These are phyloP conservation scores for Verticillium isaacii DNA, from an alignment of 2,329 filamentous ascomycete genomes.

Conservation along the genomic window DNA sequence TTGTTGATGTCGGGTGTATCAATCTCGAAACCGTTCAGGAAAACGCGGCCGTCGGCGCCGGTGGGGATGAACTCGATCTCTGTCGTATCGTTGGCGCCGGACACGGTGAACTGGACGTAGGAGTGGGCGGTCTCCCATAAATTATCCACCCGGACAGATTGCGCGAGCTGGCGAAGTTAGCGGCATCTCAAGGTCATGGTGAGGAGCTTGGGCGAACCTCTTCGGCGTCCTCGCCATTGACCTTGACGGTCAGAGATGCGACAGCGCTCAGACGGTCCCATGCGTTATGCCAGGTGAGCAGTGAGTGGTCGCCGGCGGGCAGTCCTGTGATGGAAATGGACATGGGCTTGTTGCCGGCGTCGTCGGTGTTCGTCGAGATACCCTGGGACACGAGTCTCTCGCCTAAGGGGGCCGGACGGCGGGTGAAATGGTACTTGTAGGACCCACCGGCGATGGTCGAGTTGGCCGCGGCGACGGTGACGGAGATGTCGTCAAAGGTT, in stretches of 20 bases:
- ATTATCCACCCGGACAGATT: slow-evolving; percentile 22
- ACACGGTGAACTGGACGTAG: slow-evolving; percentile 18
- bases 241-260: slow-evolving; percentile 18
- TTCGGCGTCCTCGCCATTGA: slow-evolving; percentile 15
- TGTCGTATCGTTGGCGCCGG: slow-evolving; percentile 14
- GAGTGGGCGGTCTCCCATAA: slow-evolving; percentile 23
- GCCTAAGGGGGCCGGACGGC: slow-evolving; percentile 19
- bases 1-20: slow-evolving; percentile 16
- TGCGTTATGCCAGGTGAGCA: slow-evolving; percentile 23
- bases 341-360: slow-evolving; percentile 16
- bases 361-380: slow-evolving; percentile 15
- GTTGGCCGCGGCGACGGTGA: slow-evolving; percentile 6
- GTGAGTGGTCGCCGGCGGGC: slow-evolving; percentile 18
- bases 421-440: slow-evolving; percentile 20
- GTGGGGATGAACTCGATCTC: slow-evolving; percentile 18
- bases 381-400: slow-evolving; percentile 22
- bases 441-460: slow-evolving; percentile 13
- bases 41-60: slow-evolving; percentile 16
- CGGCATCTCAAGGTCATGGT: too few relatives aligned
- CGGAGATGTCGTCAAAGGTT: neutral
- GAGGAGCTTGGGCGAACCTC: neutral
- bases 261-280: slow-evolving; percentile 19
- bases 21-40: slow-evolving; percentile 25
- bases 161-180: slow-evolving; percentile 7
- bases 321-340: slow-evolving; percentile 21